phyloP scores from a whole-genome alignment of 202 grass and related monocot species.

The Saccharum hybrid region DNA sequence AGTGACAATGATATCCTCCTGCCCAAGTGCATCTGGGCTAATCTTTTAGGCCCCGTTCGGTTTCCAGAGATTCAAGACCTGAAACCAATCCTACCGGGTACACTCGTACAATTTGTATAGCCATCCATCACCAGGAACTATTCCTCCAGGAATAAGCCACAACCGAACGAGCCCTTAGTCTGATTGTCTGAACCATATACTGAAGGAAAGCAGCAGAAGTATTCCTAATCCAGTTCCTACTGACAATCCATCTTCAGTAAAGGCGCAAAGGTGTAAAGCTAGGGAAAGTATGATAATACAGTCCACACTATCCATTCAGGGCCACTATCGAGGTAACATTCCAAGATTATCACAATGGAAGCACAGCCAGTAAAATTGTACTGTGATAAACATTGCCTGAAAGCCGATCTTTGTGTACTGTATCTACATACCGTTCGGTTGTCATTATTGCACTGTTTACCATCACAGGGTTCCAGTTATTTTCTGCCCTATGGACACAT shows the following conservation, averaged over 20 bases:
- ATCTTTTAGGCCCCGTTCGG: neutral
- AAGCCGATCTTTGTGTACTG: neutral
- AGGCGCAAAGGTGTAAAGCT: neutral
- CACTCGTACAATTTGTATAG: too few relatives aligned
- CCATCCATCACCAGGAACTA: too few relatives aligned
- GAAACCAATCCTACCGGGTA: too few relatives aligned
- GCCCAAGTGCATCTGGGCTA: neutral
- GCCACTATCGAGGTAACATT: neutral
- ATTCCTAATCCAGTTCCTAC: neutral
- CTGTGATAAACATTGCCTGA: neutral
- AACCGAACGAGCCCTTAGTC: too few relatives aligned
- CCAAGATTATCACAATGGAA: neutral
- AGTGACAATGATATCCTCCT: neutral
- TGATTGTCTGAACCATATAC: neutral
- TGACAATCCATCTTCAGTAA: neutral
- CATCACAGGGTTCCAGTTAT: neutral
- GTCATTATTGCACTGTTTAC: conserved; percentile 6
- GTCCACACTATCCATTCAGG: neutral
- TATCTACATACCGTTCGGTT: neutral
- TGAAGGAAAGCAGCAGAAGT: neutral
- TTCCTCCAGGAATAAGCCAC: too few relatives aligned
- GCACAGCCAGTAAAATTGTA: neutral
- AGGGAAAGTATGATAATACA: neutral
- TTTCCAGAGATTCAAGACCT: too few relatives aligned
- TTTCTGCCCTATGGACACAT: neutral